Evolutionary conservation across 202 grass and related monocot genomes (phyloP).

Genomic region (Brachypodium distachyon): DNA sequence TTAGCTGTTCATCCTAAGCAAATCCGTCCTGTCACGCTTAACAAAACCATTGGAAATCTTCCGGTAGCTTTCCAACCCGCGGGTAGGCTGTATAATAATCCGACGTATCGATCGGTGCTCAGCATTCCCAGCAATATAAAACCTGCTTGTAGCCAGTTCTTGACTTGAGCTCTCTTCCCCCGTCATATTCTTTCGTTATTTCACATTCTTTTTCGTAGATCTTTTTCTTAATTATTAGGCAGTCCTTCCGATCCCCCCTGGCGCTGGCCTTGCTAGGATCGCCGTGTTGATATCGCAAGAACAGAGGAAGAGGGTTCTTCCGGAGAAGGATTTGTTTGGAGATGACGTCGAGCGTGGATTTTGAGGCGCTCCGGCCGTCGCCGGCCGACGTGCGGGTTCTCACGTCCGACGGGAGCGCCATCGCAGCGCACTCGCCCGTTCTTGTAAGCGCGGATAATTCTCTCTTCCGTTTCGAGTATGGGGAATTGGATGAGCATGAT

Average conservation of each 20-base stretch:
- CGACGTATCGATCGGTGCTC: no score
- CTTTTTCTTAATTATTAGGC: not conserved
- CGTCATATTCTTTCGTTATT: not conserved
- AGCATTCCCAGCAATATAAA: no score
- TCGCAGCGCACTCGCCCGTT: slow-evolving; percentile 49
- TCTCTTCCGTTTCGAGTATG: not conserved
- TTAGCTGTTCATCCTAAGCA: not conserved
- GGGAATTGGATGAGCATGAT: not conserved
- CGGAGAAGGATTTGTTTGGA: not conserved
- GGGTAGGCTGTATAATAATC: not conserved
- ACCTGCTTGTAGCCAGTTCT: no score
- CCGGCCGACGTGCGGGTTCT: slow-evolving; percentile 42
- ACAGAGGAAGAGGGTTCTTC: not conserved
- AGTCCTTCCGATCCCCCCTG: not conserved
- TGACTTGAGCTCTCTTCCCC: not conserved
- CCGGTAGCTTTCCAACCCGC: not conserved
- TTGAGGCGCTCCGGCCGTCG: not conserved
- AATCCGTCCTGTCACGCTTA: not conserved
- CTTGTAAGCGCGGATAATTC: slow-evolving; percentile 33
- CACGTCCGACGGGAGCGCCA: slow-evolving; percentile 50
- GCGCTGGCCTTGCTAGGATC: not conserved
- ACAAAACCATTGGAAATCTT: not conserved
- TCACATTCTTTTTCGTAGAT: not conserved
- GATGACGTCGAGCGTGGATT: not conserved
- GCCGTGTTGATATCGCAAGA: not conserved